phyloP scores from a whole-genome alignment of 106 monocot genomes.

The Xerophyta viscosa region DNA sequence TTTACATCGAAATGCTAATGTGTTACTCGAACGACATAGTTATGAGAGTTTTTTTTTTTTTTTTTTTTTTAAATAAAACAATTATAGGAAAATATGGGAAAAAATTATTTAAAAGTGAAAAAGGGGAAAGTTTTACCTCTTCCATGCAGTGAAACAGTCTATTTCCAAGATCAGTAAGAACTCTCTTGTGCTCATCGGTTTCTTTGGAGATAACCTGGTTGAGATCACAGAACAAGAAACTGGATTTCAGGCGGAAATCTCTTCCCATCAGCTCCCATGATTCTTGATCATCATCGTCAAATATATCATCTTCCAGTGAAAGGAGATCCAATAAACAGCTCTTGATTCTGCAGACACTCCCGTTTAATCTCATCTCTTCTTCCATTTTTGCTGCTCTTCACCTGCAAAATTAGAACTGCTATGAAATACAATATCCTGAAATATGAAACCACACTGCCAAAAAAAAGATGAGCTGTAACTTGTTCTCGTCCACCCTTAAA shows the following conservation, averaged over 20 bases:
- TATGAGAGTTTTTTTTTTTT: not conserved
- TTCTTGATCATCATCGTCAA: conserved; percentile 19
- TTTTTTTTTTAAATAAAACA: too few relatives aligned
- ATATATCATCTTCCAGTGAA: conserved; percentile 42
- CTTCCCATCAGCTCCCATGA: conserved; percentile 44
- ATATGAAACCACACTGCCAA: too few relatives aligned
- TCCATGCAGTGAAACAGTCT: conserved; percentile 54
- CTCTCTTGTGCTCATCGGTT: conserved; percentile 28
- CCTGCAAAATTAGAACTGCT: too few relatives aligned
- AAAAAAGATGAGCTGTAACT: too few relatives aligned
- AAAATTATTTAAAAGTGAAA: not conserved
- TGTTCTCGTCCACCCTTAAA: too few relatives aligned
- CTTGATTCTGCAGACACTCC: conserved; percentile 34
- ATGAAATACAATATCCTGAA: too few relatives aligned
- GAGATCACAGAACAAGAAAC: conserved; percentile 77
- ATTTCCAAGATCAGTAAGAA: conserved; percentile 41
- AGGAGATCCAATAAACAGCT: conserved; percentile 43
- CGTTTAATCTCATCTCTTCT: too few relatives aligned
- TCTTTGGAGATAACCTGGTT: conserved; percentile 36
- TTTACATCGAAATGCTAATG: too few relatives aligned
- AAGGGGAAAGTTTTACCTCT: conserved; percentile 27
- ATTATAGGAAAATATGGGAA: not conserved
- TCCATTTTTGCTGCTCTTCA: too few relatives aligned
- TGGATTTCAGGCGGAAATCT: conserved; percentile 53
- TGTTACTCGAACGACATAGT: not conserved